Evolutionary conservation across 2,329 filamentous ascomycete genomes (phyloP), one percentile per base, ranked within the genome.

Genomic region (Aureobasidium sp.): DNA sequence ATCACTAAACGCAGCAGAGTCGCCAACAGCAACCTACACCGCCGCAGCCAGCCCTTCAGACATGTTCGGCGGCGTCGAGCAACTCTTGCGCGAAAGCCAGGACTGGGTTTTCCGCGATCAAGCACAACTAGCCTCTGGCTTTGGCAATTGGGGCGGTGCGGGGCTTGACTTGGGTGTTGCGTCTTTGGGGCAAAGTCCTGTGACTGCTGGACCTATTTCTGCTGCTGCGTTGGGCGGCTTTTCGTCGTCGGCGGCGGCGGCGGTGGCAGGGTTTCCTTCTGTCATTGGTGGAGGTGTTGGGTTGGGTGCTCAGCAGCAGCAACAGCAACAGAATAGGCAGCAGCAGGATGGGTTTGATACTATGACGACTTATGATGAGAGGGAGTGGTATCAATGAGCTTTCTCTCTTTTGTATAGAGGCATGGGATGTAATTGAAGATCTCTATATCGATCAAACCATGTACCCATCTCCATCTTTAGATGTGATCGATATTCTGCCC

Each of bases 31-130:
- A 66, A 27, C 33, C 49, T 56, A 24, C 58, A 58, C 62, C 19
- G 62, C 65, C 3, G 73, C 72, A 19, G 71, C 74, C 5, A 77
- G 75, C 6, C 79, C 80, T 11, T 78, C 76, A 11, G 78, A 80
- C 12, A 75, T 84, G 57, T 86, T 87, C 64, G 82, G 83, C 27
- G 81, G 80, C 9, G 77, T 85, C 1, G 83, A 86, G 39, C 81
- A 82, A 48, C 72, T 88, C 5, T 78, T 87, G 3, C 79, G 82
- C 49, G 84, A 87, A 54, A 83, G 81, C 52, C 83, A 86, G 35
- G 64, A 65, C 44, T 77, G 75, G 75, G 86, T 84, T 78, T 77
- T 85, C 60, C 76, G 80, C 39, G 85, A 89, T 67, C 84, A 88
- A 67, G 80, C 77, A 19, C 81, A 82, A 54, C 73, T 88, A 4